Evolutionary conservation across 2,329 filamentous ascomycete genomes (phyloP).

Genomic region (Sporothrix pseudoabietina): DNA sequence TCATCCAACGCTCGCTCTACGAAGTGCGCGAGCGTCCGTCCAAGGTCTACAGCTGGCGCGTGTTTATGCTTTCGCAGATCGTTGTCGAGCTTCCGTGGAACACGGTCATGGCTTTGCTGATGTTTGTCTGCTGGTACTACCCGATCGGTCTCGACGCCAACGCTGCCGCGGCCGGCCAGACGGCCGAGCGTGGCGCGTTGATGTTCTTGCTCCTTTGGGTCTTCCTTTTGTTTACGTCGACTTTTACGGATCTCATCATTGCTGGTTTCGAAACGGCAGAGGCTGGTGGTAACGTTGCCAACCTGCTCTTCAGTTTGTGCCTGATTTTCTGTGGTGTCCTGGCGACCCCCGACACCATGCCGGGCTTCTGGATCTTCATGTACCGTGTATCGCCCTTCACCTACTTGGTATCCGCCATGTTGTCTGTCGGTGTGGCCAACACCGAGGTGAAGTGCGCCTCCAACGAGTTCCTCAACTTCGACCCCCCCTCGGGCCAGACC

Average conservation of each 20-base stretch:
- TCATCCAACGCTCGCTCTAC: constrained; percentile 78
- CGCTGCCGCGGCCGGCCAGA: constrained; percentile 61
- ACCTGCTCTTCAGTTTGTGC: constrained; percentile 60
- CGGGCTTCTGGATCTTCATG: constrained; percentile 80
- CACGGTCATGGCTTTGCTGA: constrained; percentile 68
- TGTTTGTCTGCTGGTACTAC: constrained; percentile 77
- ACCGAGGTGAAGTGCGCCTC: constrained; percentile 64
- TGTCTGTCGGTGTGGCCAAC: constrained; percentile 70
- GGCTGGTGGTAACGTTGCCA: constrained; percentile 66
- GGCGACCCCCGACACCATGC: constrained; percentile 59
- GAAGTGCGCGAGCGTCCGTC: constrained; percentile 83
- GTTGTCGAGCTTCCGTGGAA: constrained; percentile 87
- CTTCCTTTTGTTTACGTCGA: constrained; percentile 70
- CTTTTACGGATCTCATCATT: constrained; percentile 74
- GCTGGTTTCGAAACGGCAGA: constrained; percentile 69
- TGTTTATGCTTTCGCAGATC: constrained; percentile 82
- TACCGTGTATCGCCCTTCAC: constrained; percentile 81
- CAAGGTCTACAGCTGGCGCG: constrained; percentile 82
- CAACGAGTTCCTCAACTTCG: constrained; percentile 71
- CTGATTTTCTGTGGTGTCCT: constrained; percentile 65
- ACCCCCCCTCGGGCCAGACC: constrained; percentile 59
- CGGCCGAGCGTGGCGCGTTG: constrained; percentile 70
- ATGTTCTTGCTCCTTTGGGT: constrained; percentile 82
- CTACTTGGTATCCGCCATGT: constrained; percentile 74
- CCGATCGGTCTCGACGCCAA: constrained; percentile 77